Evolutionary conservation across 345 rosid genomes (phyloP).

Genomic region (Eucalyptus rudis): DNA sequence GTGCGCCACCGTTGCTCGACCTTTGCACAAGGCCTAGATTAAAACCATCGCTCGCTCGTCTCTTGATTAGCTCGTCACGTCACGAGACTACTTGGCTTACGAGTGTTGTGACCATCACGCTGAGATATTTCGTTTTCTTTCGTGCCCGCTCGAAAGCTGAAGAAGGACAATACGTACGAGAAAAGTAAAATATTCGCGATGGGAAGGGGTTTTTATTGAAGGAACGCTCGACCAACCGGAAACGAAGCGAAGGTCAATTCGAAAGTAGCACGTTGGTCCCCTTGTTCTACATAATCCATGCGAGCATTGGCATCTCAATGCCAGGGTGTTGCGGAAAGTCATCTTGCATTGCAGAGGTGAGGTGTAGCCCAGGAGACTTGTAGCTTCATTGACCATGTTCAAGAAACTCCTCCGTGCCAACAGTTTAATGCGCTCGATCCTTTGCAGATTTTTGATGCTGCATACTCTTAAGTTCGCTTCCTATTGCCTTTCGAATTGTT

Average conservation of each 20-base stretch:
- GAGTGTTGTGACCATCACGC: too few relatives aligned
- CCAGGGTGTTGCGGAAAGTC: neutral
- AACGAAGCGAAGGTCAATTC: neutral
- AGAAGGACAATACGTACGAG: too few relatives aligned
- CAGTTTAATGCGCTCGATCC: neutral
- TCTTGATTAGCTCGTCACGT: neutral
- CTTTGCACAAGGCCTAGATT: neutral
- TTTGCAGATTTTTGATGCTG: neutral
- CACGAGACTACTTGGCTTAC: too few relatives aligned
- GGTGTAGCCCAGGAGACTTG: neutral
- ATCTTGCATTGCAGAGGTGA: neutral
- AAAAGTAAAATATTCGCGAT: too few relatives aligned
- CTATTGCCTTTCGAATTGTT: neutral
- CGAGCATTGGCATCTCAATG: neutral
- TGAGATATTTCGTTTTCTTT: too few relatives aligned
- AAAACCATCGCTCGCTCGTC: neutral
- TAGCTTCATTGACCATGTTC: neutral
- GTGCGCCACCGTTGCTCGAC: neutral
- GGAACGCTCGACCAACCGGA: too few relatives aligned
- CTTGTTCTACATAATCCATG: neutral
- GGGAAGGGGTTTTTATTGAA: too few relatives aligned
- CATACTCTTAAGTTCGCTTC: neutral
- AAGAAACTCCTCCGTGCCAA: neutral
- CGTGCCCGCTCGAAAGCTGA: too few relatives aligned
- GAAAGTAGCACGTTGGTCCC: neutral